A percentile compares a stretch with the other conserved stretches of the same genome.
Evolutionary conservation across 1,139 yeast species (phyloP).

Genomic region (Protomyces pachydermus): DNA sequence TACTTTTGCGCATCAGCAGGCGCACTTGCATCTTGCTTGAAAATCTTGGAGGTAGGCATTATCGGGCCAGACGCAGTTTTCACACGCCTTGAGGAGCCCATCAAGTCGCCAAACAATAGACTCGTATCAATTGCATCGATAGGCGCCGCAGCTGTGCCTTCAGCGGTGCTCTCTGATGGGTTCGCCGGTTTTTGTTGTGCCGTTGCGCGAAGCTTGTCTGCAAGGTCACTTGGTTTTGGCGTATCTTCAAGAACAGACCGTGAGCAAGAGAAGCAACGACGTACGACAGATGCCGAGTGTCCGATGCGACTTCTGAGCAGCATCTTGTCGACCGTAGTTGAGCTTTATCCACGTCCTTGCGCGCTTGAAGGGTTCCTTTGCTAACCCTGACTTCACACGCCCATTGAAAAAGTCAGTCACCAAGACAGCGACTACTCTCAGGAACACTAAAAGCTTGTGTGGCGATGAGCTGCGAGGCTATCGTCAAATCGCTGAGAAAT

Average conservation of each 20-base stretch:
- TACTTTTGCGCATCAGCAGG: slow-evolving; percentile 9
- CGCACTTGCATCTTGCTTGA: background rate
- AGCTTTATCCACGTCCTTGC: background rate
- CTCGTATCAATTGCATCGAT: background rate
- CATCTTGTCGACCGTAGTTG: background rate
- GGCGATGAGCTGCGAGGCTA: background rate
- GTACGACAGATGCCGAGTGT: background rate
- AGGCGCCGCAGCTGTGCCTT: background rate
- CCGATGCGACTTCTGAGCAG: background rate
- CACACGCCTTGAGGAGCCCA: background rate
- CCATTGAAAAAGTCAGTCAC: no score
- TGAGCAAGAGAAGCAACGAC: background rate
- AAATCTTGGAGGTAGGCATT: background rate
- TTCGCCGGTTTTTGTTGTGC: background rate
- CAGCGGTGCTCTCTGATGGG: background rate
- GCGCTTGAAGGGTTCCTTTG: no score
- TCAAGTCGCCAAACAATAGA: background rate
- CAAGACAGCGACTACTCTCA: no score
- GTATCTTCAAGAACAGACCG: background rate
- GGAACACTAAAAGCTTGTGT: no score
- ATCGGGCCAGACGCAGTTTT: background rate
- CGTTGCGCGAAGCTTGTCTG: background rate
- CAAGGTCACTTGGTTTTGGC: background rate
- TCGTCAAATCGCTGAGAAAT: background rate
- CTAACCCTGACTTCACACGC: no score